phyloP scores from a whole-genome alignment of 495 filamentous ascomycete species.

The Neohortaea acidophila region DNA sequence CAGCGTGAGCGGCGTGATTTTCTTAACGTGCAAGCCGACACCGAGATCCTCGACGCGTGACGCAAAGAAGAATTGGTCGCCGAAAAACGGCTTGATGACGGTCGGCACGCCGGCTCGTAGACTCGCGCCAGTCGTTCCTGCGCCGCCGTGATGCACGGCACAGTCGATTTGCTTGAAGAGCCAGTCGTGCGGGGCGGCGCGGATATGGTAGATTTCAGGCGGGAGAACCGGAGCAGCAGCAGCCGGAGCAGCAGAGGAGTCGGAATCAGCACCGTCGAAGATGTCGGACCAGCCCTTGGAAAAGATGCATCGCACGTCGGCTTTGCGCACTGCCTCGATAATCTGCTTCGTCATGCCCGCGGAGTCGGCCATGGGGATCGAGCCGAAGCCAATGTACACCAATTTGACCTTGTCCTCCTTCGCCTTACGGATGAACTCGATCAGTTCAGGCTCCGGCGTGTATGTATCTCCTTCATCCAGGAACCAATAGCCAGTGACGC shows the following conservation, averaged over 20 bases:
- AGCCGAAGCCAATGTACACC: slow-evolving; percentile 94
- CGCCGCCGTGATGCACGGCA: slow-evolving; percentile 85
- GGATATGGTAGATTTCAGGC: slow-evolving; percentile 68
- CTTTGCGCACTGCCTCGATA: slow-evolving; percentile 77
- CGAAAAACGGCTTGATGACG: slow-evolving; percentile 93
- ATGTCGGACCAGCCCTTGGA: slow-evolving; percentile 99
- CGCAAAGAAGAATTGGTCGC: slow-evolving; percentile 94
- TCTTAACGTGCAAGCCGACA: slow-evolving; percentile 79
- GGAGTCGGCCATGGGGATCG: slow-evolving; percentile 86
- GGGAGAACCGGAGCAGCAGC: slow-evolving; percentile 47
- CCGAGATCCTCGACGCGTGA: slow-evolving; percentile 78
- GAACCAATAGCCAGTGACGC: slow-evolving; percentile 96
- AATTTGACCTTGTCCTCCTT: slow-evolving; percentile 73
- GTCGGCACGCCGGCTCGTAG: slow-evolving; percentile 84
- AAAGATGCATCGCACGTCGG: slow-evolving; percentile 86
- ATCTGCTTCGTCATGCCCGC: slow-evolving; percentile 76
- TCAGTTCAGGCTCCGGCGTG: slow-evolving; percentile 58
- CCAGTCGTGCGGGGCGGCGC: slow-evolving; percentile 92
- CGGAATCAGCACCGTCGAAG: slow-evolving; percentile 41
- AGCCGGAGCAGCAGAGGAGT: background rate
- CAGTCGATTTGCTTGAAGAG: slow-evolving; percentile 89
- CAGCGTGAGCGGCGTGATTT: slow-evolving; percentile 69
- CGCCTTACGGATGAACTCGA: slow-evolving; percentile 65
- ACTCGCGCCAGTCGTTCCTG: slow-evolving; percentile 90
- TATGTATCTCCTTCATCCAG: slow-evolving; percentile 67